A percentile compares a stretch with the other conserved stretches of the same genome.
phyloP scores from a whole-genome alignment of 768 basidiomycete species.

The Aureoboletus auriporus region DNA sequence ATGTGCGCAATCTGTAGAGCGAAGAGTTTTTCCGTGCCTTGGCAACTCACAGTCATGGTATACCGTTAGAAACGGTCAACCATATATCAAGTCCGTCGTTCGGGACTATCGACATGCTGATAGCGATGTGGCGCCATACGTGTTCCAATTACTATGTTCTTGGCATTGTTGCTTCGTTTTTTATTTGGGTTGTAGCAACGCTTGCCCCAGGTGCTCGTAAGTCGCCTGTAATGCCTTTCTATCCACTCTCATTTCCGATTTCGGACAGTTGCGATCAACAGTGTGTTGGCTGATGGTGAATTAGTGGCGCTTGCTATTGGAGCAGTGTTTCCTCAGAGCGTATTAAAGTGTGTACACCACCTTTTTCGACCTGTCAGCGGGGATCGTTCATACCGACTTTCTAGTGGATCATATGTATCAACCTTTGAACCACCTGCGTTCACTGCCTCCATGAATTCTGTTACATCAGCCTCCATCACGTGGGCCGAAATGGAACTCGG shows the following conservation, averaged over 20 bases:
- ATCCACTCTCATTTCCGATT: background rate
- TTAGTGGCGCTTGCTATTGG: conserved; percentile 23
- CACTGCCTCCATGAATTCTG: conserved; percentile 8
- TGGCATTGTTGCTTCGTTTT: conserved; percentile 14
- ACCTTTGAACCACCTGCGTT: background rate
- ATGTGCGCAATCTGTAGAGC: conserved; percentile 7
- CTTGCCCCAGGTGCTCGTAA: conserved; percentile 25
- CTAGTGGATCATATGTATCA: background rate
- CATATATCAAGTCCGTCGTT: conserved; percentile 22
- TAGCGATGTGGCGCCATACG: conserved; percentile 10
- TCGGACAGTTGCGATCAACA: conserved; percentile 18
- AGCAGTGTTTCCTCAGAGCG: conserved; percentile 18
- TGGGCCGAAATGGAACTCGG: conserved; percentile 25
- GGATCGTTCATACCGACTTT: background rate
- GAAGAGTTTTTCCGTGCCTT: conserved; percentile 29
- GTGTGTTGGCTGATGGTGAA: conserved; percentile 18
- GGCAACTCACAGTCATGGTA: conserved; percentile 10
- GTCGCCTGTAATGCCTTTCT: conserved; percentile 1
- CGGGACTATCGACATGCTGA: conserved; percentile 11
- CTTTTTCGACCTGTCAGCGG: background rate
- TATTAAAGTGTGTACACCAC: conserved; percentile 19
- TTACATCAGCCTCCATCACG: conserved; percentile 15
- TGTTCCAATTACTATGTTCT: conserved; percentile 24
- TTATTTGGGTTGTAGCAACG: conserved; percentile 15
- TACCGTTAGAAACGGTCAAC: conserved; percentile 22